Evolutionary conservation across 495 filamentous ascomycete species (phyloP).

Genomic region (Aspergillus cristatus): DNA sequence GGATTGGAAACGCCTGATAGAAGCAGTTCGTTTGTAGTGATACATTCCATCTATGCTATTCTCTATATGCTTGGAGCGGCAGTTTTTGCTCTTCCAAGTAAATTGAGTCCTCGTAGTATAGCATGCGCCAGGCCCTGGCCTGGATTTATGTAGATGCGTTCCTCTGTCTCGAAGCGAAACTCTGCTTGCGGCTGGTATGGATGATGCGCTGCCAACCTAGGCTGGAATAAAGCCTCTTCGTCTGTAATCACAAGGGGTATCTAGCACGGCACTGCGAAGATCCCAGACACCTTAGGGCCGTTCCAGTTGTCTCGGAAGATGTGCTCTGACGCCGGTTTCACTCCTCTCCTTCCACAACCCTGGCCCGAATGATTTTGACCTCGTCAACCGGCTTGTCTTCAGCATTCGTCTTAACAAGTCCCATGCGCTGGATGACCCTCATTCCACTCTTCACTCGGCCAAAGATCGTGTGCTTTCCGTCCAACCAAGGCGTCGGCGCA

Average conservation of each 20-base stretch:
- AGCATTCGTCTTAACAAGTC: conserved; percentile 71
- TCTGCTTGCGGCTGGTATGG: background rate
- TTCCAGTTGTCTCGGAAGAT: background rate
- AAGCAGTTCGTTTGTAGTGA: conserved; percentile 68
- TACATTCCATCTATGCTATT: conserved; percentile 31
- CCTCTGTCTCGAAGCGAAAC: background rate
- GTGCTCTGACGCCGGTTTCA: conserved; percentile 8
- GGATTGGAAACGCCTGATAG: conserved; percentile 63
- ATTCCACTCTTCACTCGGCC: conserved; percentile 84
- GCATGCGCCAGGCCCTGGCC: background rate
- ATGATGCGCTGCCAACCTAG: background rate
- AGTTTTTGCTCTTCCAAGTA: background rate
- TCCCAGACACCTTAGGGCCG: too few relatives aligned
- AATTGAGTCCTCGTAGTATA: background rate
- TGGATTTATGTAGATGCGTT: background rate
- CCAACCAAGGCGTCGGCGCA: conserved; percentile 92
- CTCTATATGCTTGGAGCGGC: background rate
- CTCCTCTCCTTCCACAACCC: conserved; percentile 49
- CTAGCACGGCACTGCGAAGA: too few relatives aligned
- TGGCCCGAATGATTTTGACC: conserved; percentile 69
- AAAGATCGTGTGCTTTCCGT: conserved; percentile 97
- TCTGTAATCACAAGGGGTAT: too few relatives aligned
- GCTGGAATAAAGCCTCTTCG: too few relatives aligned
- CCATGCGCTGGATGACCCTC: conserved; percentile 78
- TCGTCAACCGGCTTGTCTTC: conserved; percentile 78